Evolutionary conservation across 257 asterid genomes (phyloP), one percentile per base, ranked within the genome.

Genomic region (Solanum etuberosum): DNA sequence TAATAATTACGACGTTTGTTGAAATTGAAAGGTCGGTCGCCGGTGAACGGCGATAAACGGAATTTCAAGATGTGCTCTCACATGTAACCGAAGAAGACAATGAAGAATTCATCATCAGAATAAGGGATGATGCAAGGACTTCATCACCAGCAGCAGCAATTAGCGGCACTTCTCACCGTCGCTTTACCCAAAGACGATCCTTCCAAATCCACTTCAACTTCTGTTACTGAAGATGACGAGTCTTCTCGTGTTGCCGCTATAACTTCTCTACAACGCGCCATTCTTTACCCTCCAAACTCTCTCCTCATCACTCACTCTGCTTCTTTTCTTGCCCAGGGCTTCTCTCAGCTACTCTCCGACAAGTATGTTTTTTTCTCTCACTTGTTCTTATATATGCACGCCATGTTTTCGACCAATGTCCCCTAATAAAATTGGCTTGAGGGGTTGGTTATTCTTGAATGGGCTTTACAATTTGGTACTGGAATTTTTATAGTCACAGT

Each of bases 101-200:
- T 81, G 85, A 31, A 81, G 68, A 48, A 48, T 80, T 34, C 29
- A 37, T 73, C 51, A 37, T 18, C 43, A 48, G 23, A 71, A 57
- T 84, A 43, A 46, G 82, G 12, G 93, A 83, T 74, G 92, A 97
- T 95, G 98, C 99, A 94, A 91, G 98, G 98, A 87, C 98, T 96
- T 91, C 99, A 95, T 92, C 98, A 94, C 91, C 99, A 95, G 37
- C 99, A 94, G 85, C 98, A 94, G 90, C 99, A 97, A 89, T 94
- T 97, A 81, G 98, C 95, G 88, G 97, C 99, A 87, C 98, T 97
- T 87, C 96, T 97, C 70, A 89, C 99, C 77, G 98, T 98, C 86
- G 98, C 99, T 85, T 96, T 94, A 70, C 97, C 98, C 32, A 94
- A 93, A 86, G 96, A 91, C 90, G 96, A 91, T 84, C 85, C 96